Evolutionary conservation across 495 filamentous ascomycete species (phyloP).

Genomic region (Neurospora sp.): DNA sequence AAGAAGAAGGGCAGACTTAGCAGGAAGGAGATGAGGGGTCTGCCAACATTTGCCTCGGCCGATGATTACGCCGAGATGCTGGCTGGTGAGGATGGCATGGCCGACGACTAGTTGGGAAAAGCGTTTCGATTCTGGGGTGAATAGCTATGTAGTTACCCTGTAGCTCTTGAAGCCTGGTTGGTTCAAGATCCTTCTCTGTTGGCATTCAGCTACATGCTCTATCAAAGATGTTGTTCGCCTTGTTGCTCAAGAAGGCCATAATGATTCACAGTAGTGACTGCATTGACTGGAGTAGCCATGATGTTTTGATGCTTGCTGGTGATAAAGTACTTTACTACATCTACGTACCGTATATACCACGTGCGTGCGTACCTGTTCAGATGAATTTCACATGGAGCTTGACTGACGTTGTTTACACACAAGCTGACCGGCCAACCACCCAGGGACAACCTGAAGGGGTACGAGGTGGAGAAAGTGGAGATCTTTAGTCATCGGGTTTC

Average conservation of each 20-base stretch:
- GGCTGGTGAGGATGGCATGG: conserved; percentile 53
- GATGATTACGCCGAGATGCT: conserved; percentile 91
- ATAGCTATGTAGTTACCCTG: background rate
- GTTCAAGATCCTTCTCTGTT: background rate
- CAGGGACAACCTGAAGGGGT: background rate
- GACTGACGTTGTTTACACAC: background rate
- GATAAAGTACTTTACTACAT: background rate
- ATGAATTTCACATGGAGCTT: background rate
- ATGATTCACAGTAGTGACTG: background rate
- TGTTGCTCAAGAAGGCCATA: background rate
- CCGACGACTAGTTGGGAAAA: conserved; percentile 4
- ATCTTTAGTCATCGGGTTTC: background rate
- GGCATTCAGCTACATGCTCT: background rate
- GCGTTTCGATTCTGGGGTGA: background rate
- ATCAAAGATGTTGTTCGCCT: background rate
- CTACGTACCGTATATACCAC: background rate
- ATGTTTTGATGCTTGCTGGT: background rate
- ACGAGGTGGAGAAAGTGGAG: background rate
- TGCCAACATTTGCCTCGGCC: conserved; percentile 84
- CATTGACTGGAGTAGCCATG: background rate
- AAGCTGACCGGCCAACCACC: background rate
- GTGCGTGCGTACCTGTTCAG: background rate
- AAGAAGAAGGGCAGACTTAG: conserved; percentile 47
- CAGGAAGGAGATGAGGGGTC: conserved; percentile 71
- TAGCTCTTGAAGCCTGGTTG: background rate